phyloP scores from a whole-genome alignment of 441 rosid genomes.

The Eutrema salsugineum region DNA sequence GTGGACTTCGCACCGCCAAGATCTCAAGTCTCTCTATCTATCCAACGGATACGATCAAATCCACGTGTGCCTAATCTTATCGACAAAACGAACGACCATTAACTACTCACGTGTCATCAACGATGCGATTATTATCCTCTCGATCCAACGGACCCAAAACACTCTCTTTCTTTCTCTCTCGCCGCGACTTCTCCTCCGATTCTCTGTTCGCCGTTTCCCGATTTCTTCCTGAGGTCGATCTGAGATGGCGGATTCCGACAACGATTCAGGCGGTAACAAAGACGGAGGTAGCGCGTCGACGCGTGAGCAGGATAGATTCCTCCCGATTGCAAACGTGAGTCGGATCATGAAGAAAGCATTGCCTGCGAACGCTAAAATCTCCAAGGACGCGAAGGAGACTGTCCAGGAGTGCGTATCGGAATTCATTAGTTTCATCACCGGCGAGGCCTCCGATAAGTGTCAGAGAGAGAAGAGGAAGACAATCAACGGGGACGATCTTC shows the following conservation, averaged over 20 bases:
- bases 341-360: conserved; percentile 17
- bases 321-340: conserved; percentile 15
- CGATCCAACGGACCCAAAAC: conserved; percentile 7
- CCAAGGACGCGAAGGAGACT: conserved; percentile 14
- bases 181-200: neutral
- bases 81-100: neutral
- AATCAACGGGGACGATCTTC: conserved; percentile 19
- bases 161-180: neutral
- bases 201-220: neutral
- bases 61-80: neutral
- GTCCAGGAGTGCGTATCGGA: conserved; percentile 18
- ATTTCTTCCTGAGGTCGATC: neutral
- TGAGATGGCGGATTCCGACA: conserved; percentile 13
- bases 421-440: conserved; percentile 13
- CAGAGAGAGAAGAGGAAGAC: conserved; percentile 20
- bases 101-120: neutral
- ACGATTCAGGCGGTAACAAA: conserved; percentile 17
- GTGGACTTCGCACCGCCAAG: conserved; percentile 9
- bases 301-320: conserved; percentile 12
- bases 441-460: conserved; percentile 10
- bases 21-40: neutral
- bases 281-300: neutral
- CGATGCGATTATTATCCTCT: neutral
- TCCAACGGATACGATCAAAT: neutral
- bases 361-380: conserved; percentile 13